phyloP scores from a whole-genome alignment of 495 filamentous ascomycete genomes.

The Aspergillus leporis region DNA sequence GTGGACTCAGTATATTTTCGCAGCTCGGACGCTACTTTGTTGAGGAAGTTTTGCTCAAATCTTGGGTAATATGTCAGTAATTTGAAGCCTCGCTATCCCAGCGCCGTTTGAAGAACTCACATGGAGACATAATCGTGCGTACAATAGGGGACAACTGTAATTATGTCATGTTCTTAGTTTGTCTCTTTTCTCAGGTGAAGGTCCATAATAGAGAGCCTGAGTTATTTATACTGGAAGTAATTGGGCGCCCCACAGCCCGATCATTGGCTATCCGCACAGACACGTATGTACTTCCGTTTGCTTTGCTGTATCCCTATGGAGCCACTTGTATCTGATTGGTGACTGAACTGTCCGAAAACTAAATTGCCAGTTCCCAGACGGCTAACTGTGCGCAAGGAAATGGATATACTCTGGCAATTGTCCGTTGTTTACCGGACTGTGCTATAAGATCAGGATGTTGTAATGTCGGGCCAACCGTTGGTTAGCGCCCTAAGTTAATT shows the following conservation, averaged over 20 bases:
- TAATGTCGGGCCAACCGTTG: too few species aligned
- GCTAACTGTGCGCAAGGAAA: background rate
- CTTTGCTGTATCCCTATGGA: constrained; percentile 1
- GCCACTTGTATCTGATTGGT: background rate
- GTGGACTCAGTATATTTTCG: background rate
- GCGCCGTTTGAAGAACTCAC: background rate
- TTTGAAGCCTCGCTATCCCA: background rate
- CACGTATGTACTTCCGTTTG: background rate
- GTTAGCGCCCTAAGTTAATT: too few species aligned
- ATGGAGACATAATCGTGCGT: background rate
- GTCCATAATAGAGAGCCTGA: background rate
- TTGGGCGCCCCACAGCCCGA: constrained; percentile 2
- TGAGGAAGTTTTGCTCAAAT: background rate
- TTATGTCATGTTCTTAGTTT: background rate
- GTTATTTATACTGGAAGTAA: background rate
- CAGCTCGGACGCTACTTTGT: background rate
- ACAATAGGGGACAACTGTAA: background rate
- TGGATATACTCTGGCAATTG: background rate
- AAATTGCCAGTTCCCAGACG: background rate
- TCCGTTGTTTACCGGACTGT: background rate
- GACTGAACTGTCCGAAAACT: background rate
- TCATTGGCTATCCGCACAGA: background rate
- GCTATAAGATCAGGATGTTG: too few species aligned
- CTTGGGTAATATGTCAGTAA: background rate
- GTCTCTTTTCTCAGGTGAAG: background rate